phyloP scores from a whole-genome alignment of 2,329 filamentous ascomycete genomes.

The Incumbomyces lentus region DNA sequence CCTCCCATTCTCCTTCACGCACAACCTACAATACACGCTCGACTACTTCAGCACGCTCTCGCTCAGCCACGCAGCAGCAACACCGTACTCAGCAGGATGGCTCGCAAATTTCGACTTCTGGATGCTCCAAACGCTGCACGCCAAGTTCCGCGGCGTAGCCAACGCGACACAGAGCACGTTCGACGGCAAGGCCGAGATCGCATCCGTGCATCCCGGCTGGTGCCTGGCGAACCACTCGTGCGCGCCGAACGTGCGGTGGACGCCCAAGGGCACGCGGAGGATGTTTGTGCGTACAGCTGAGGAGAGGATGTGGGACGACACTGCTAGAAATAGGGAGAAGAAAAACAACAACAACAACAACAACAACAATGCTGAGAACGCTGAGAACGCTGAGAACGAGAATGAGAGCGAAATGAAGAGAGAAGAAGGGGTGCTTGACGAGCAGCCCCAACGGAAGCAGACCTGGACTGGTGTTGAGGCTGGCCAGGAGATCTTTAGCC shows the following conservation, averaged over 20 bases:
- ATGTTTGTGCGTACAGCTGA: slow-evolving; percentile 12
- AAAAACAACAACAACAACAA: too few species aligned
- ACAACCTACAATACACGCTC: slow-evolving; percentile 48
- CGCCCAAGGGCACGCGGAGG: slow-evolving; percentile 43
- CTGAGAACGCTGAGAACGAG: too few species aligned
- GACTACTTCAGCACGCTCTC: slow-evolving; percentile 47
- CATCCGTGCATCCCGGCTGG: slow-evolving; percentile 90
- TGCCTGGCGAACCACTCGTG: slow-evolving; percentile 95
- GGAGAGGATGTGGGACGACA: slow-evolving; percentile 10
- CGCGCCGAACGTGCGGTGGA: slow-evolving; percentile 88
- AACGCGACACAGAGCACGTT: slow-evolving; percentile 68
- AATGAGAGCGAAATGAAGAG: too few species aligned
- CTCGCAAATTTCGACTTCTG: slow-evolving; percentile 36
- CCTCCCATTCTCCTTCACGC: slow-evolving; percentile 51
- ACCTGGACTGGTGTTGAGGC: slow-evolving; percentile 58
- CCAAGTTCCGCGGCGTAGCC: slow-evolving; percentile 87
- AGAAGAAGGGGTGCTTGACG: too few species aligned
- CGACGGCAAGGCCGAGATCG: slow-evolving; percentile 78
- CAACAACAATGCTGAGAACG: too few species aligned
- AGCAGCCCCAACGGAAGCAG: slow-evolving; percentile 9
- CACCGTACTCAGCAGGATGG: slow-evolving; percentile 40
- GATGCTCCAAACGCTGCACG: slow-evolving; percentile 81
- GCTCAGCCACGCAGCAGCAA: slow-evolving; percentile 31
- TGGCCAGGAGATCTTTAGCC: slow-evolving; percentile 80
- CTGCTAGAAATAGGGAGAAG: too few species aligned